Evolutionary conservation across 78 protist genomes (phyloP).

Genomic region (Thecamonas trahens): DNA sequence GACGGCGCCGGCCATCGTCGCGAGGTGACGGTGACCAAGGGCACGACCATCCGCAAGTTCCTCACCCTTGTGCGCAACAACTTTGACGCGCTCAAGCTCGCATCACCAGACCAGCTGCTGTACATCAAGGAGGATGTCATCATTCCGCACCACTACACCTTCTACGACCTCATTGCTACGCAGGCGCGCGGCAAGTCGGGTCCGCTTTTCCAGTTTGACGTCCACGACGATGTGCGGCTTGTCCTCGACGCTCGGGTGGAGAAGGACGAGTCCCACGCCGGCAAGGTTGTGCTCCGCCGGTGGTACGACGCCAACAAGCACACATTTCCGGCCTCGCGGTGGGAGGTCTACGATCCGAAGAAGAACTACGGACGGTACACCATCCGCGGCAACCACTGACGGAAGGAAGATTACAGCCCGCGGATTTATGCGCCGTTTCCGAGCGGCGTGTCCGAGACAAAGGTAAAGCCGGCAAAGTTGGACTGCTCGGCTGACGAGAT

Average conservation of each 20-base stretch:
- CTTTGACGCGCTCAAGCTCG: conserved; percentile 48
- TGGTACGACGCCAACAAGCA: conserved; percentile 88
- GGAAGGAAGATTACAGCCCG: too few relatives aligned
- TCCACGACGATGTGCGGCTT: conserved; percentile 83
- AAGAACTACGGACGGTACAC: conserved; percentile 18
- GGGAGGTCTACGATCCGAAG: conserved; percentile 69
- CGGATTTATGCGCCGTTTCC: too few relatives aligned
- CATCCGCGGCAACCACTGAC: neutral
- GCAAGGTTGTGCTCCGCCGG: conserved; percentile 59
- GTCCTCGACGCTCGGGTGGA: conserved; percentile 66
- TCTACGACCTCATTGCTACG: conserved; percentile 76
- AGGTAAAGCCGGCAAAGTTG: neutral
- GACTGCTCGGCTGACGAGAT: too few relatives aligned
- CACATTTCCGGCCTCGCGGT: conserved; percentile 81
- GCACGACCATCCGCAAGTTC: conserved; percentile 57
- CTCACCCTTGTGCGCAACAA: conserved; percentile 23
- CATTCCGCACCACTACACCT: conserved; percentile 73
- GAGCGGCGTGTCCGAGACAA: neutral
- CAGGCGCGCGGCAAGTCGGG: conserved; percentile 86
- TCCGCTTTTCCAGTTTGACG: conserved; percentile 79
- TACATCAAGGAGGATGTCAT: conserved; percentile 88
- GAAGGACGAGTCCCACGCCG: conserved; percentile 82
- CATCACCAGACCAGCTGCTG: conserved; percentile 58
- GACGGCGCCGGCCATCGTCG: conserved; percentile 87
- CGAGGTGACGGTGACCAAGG: conserved; percentile 35